Conservation (phyloP, 129 eudicot genomes). For the Flaveria robusta region DNA sequence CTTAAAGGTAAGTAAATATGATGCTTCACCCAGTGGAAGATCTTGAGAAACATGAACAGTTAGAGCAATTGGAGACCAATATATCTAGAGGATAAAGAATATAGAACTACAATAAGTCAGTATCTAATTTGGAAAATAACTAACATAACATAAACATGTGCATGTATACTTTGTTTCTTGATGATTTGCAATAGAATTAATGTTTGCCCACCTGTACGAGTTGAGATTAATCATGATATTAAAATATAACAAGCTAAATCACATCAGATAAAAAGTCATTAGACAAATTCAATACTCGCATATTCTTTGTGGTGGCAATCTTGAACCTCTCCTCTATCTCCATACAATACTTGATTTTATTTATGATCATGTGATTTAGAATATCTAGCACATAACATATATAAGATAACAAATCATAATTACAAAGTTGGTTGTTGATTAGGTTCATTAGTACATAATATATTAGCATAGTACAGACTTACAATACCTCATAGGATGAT, state of each 20-base stretch:
- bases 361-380: constrained; percentile 54
- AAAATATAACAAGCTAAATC: neutral
- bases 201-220: constrained; percentile 67
- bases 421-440: constrained; percentile 8
- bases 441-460: constrained; percentile 8
- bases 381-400: constrained; percentile 52
- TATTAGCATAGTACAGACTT: constrained; percentile 14
- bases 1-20: constrained; percentile 74
- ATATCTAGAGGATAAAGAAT: constrained; percentile 38
- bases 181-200: constrained; percentile 40
- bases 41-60: constrained; percentile 52
- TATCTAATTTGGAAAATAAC: neutral
- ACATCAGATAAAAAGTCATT: neutral
- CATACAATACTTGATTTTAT: constrained; percentile 60
- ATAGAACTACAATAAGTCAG: constrained; percentile 5
- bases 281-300: constrained; percentile 43
- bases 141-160: neutral
- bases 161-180: constrained; percentile 49
- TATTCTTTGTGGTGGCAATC: constrained; percentile 42
- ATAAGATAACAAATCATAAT: constrained; percentile 49
- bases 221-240: neutral
- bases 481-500: too few relatives aligned
- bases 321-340: constrained; percentile 59
- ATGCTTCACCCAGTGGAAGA: constrained; percentile 58
- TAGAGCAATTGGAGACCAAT: constrained; percentile 45